Base-by-base conservation (phyloP, 2,329 filamentous ascomycete species). In the Triangularia verruculosa region DNA sequence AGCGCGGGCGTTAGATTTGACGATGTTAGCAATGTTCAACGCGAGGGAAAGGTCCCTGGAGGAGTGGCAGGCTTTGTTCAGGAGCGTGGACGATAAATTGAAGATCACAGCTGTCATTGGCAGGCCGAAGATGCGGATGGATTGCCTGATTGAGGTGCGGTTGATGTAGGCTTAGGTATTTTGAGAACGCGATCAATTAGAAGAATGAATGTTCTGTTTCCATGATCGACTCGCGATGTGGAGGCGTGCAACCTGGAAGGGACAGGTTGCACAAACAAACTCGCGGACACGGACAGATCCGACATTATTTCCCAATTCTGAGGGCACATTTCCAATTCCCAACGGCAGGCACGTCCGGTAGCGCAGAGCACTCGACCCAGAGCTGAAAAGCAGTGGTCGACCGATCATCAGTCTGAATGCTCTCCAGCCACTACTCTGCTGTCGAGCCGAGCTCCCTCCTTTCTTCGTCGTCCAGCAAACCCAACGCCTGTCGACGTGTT, bases 401-500 rank as follows among this genome's bases (percentile, higher is more conserved):
- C n/a, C n/a, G n/a, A n/a, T n/a, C n/a, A n/a, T n/a, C n/a, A n/a
- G n/a, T n/a, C n/a, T n/a, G n/a, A n/a, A n/a, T n/a, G n/a, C 7
- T 9, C 1, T 9, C 17, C 39, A 47, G n/a, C 39, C n/a, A 6
- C 1, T 47, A 6, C 1, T 47, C 39, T 6, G 7, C n/a, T 20
- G n/a, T 20, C n/a, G 20, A 17, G 20, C 39, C n/a, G 2, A 47
- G 39, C 8, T 11, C 74, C 27, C 72, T 67, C 69, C 73, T 73
- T 73, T 89, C 86, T 9, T 81, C 80, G 1, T 82, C 77, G 6
- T 86, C 86, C 55, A 87, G 75, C n/a, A 89, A 72, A 0, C 89
- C 89, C 52, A 92, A 74, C 0, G 85, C 87, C 69, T 91, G 80
- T 65, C 90, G 80, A 56, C 89, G 82, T 0, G 87, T 89, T 0